Evolutionary conservation across 2,329 filamentous ascomycete species (phyloP), one percentile per base, ranked within the genome.

Genomic region (Macrophomina phaseolina): DNA sequence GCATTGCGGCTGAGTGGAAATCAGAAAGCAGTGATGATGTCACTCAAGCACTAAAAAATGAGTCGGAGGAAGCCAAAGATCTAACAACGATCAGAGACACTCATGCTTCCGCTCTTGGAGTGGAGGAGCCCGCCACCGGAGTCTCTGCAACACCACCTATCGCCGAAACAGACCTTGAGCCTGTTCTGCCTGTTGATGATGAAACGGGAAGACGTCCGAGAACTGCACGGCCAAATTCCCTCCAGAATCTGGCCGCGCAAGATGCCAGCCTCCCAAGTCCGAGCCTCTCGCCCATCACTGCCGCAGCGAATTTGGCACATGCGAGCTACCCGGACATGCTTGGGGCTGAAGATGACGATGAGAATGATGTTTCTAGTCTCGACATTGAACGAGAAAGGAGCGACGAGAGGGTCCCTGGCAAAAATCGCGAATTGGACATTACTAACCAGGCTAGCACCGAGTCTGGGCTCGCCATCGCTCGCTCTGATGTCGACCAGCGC

Each of bases 211-310:
- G 49, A 42, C 58, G 58, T 28, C 30, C 67, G 8, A 68, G 70
- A 32, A 63, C 67, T 18, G 68, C 73, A 51, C 75, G 82, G 64
- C 81, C 85, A 11, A 81, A 81, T 42, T 80, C 80, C 56, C 84
- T 94, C 60, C 89, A 93, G 73, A 90, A 89, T 55, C 85, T 90
- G 65, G 87, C 89, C 66, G 89, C 90, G 46, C 91, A 95, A 76
- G 94, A 97, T 82, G 93, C 92, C 70, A 97, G 93, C 79, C 84
- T 99, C 69, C 95, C 95, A 63, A 99, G 95, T 77, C 95, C 95
- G 40, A 94, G 95, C 74, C 81, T 99, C 66, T 99, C 95, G 32
- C 95, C 95, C 4, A 88, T 90, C 46, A 96, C 94, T 5, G 87
- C 96, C 67, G 92, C 92, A 72, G 91, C 94, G 71, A 84, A 84